phyloP scores from a whole-genome alignment of 139 green algal genomes.

The Medakamo hakoo region DNA sequence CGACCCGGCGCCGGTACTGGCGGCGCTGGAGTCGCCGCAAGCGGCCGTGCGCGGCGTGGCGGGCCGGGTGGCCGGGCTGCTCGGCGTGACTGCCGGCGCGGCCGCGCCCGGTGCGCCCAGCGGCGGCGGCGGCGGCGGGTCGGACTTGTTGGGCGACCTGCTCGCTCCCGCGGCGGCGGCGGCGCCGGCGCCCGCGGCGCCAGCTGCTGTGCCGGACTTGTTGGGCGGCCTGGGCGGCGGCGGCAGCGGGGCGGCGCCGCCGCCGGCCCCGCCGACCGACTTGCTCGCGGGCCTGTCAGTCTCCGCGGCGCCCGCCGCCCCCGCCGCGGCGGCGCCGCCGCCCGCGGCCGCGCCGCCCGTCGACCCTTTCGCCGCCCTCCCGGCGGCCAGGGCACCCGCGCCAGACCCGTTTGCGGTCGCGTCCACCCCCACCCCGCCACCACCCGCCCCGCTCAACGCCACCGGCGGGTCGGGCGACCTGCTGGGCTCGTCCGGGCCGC shows the following conservation, averaged over 20 bases:
- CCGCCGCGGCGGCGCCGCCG: too few species aligned
- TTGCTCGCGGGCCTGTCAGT: not conserved
- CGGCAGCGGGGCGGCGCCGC: not conserved
- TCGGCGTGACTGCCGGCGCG: slow-evolving; percentile 10
- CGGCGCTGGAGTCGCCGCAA: slow-evolving; percentile 17
- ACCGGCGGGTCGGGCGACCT: too few species aligned
- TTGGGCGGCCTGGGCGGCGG: not conserved
- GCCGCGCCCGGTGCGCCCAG: not conserved
- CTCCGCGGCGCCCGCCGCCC: too few species aligned
- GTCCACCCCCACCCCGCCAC: too few species aligned
- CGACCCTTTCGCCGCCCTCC: not conserved
- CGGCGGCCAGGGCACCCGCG: not conserved
- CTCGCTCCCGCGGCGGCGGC: too few species aligned
- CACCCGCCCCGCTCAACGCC: too few species aligned
- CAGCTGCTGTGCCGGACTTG: not conserved
- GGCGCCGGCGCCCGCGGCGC: too few species aligned
- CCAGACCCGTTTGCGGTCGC: not conserved
- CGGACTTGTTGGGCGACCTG: slow-evolving; percentile 9
- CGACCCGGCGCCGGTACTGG: slow-evolving; percentile 20
- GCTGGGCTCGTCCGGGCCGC: too few species aligned
- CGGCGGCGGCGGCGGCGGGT: not conserved
- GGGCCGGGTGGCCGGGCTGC: slow-evolving; percentile 13
- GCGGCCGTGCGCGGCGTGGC: slow-evolving; percentile 28
- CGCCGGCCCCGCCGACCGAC: not conserved
- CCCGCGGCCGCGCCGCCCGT: not conserved